These are phyloP conservation scores for Ogataea allantospora DNA, from an alignment of 805 yeast genomes.

Conservation along the genomic window DNA sequence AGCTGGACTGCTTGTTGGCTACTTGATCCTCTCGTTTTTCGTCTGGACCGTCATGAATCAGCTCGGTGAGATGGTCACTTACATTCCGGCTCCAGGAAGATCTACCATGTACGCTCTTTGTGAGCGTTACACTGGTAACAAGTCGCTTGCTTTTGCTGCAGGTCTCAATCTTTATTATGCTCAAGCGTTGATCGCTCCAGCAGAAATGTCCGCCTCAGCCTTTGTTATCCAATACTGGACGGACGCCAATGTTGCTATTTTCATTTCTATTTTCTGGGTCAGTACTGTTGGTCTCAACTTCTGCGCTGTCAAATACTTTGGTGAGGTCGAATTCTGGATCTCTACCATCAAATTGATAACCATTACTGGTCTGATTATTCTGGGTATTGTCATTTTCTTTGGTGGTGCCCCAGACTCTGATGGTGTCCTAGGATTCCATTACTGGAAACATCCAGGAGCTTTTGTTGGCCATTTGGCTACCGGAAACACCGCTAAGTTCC, in stretches of 20 bases:
- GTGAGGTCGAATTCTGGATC: conserved; percentile 65
- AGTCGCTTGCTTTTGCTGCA: conserved; percentile 58
- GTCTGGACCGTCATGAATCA: conserved; percentile 65
- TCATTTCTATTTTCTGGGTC: conserved; percentile 54
- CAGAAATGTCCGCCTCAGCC: conserved; percentile 66
- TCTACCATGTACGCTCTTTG: conserved; percentile 55
- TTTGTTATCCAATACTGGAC: conserved; percentile 63
- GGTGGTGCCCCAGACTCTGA: conserved; percentile 60
- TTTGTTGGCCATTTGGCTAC: conserved; percentile 48
- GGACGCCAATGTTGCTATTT: conserved; percentile 55
- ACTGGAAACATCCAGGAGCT: conserved; percentile 39
- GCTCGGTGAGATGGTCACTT: conserved; percentile 68
- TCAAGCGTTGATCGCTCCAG: conserved; percentile 51
- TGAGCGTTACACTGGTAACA: conserved; percentile 39
- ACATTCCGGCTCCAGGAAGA: conserved; percentile 59
- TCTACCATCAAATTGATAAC: conserved; percentile 63
- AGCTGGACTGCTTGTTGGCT: conserved; percentile 55
- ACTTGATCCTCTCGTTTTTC: conserved; percentile 58
- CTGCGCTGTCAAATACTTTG: conserved; percentile 49
- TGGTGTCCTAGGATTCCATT: conserved; percentile 45
- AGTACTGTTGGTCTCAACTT: conserved; percentile 47
- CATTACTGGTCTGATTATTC: conserved; percentile 58
- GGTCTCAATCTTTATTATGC: conserved; percentile 49
- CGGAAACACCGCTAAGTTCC: conserved; percentile 61
- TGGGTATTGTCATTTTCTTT: conserved; percentile 56